Percentiles rank a stretch among this genome's conserved stretches.
phyloP scores from a whole-genome alignment of 1,284 basidiomycete species.

The Pseudozyma sp. region DNA sequence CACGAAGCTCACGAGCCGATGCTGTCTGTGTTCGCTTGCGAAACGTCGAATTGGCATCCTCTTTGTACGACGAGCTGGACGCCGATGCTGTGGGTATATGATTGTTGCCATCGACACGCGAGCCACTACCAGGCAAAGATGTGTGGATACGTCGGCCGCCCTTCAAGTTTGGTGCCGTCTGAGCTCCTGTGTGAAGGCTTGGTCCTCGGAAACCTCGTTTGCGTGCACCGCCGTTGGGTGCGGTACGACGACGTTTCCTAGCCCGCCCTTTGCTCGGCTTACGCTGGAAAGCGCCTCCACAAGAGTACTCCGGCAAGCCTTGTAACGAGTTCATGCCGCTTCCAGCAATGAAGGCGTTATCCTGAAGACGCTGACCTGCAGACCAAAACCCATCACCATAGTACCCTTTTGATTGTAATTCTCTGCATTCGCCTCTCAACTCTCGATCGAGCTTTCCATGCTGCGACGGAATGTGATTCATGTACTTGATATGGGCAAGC shows the following conservation, averaged over 20 bases:
- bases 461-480: slow-evolving; percentile 59
- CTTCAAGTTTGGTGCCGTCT: slow-evolving; percentile 53
- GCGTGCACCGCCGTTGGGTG: slow-evolving; percentile 10
- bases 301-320: slow-evolving; percentile 53
- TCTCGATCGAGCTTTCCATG: slow-evolving; percentile 55
- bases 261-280: slow-evolving; percentile 27
- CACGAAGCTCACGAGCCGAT: slow-evolving; percentile 42
- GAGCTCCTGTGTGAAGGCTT: slow-evolving; percentile 56
- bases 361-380: slow-evolving; percentile 45
- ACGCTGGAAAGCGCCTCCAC: slow-evolving; percentile 52
- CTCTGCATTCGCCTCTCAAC: slow-evolving; percentile 38
- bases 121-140: slow-evolving; percentile 41
- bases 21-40: slow-evolving; percentile 48
- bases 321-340: slow-evolving; percentile 34
- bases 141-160: slow-evolving; percentile 31
- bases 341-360: slow-evolving; percentile 44
- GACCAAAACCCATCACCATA: slow-evolving; percentile 62
- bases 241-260: slow-evolving; percentile 22
- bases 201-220: slow-evolving; percentile 46
- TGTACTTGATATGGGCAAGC: slow-evolving; percentile 58
- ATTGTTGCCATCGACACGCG: slow-evolving; percentile 53
- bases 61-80: slow-evolving; percentile 34
- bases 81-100: slow-evolving; percentile 45
- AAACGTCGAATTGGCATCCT: slow-evolving; percentile 58
- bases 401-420: slow-evolving; percentile 55